Evolutionary conservation across 495 filamentous ascomycete genomes (phyloP).

Genomic region (Penicillium coprophilum): DNA sequence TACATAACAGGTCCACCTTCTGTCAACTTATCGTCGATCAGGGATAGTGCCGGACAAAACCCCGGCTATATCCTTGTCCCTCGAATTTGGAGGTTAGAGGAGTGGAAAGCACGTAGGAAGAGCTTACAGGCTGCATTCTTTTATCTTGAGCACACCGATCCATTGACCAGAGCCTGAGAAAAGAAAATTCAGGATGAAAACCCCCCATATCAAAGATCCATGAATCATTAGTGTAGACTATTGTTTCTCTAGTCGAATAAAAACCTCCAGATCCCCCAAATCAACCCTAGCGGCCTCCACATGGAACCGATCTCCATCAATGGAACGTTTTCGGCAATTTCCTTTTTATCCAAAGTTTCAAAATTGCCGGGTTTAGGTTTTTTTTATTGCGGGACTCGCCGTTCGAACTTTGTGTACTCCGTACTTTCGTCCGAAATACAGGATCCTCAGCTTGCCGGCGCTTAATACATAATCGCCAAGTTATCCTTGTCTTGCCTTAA

Average conservation of each 20-base stretch:
- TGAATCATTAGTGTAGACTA: conserved; percentile 13
- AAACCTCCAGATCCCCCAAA: not conserved
- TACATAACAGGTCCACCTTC: conserved; percentile 11
- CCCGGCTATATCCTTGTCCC: not conserved
- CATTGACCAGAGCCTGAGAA: not conserved
- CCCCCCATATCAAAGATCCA: conserved; percentile 1
- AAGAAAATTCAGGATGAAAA: not conserved
- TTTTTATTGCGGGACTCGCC: conserved; percentile 8
- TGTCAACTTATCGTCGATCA: conserved; percentile 32
- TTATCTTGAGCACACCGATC: not conserved
- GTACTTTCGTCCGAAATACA: too few species aligned
- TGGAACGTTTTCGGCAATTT: conserved; percentile 29
- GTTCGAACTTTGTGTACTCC: conserved; percentile 1
- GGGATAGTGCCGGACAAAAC: conserved; percentile 14
- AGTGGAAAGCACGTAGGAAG: not conserved
- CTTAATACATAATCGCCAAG: not conserved
- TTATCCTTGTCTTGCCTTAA: not conserved
- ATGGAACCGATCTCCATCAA: conserved; percentile 23
- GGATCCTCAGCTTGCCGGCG: not conserved
- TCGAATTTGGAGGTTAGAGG: not conserved
- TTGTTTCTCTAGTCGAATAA: conserved; percentile 7
- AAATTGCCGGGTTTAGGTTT: conserved; percentile 21
- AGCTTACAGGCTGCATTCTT: not conserved
- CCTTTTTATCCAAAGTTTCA: conserved; percentile 19
- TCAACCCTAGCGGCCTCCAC: conserved; percentile 20